Conservation (phyloP, 2,329 filamentous ascomycete species). For the Penicillium vulpinum region DNA sequence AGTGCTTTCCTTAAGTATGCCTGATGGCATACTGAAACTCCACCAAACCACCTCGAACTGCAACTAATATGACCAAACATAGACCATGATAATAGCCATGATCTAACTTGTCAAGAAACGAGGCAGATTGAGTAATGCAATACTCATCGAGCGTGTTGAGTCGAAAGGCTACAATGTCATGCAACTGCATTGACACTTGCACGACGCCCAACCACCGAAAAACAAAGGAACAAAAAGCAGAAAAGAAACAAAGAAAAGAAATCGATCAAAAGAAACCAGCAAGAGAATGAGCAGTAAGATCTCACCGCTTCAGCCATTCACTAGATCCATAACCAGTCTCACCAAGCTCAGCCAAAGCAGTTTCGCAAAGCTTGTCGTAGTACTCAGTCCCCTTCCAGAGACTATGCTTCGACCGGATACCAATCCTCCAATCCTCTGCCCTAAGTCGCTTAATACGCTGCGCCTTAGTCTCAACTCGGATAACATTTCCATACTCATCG, state of each 20-base stretch:
- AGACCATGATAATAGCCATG: background rate
- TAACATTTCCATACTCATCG: slow-evolving; percentile 18
- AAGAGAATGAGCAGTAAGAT: background rate
- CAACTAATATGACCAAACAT: background rate
- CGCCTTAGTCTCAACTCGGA: slow-evolving; percentile 34
- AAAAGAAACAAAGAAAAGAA: background rate
- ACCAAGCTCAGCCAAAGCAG: slow-evolving; percentile 38
- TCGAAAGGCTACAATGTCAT: background rate
- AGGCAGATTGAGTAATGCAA: background rate
- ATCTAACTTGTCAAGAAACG: background rate
- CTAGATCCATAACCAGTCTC: background rate
- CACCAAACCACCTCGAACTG: background rate
- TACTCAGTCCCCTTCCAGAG: slow-evolving; percentile 41
- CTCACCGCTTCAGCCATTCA: background rate
- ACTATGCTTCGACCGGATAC: slow-evolving; percentile 32
- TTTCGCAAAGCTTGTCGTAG: slow-evolving; percentile 39
- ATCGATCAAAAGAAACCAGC: background rate
- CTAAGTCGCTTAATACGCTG: slow-evolving; percentile 38
- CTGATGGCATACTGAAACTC: background rate
- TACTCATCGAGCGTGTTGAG: too few relatives aligned
- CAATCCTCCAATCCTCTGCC: slow-evolving; percentile 40
- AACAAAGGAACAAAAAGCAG: background rate
- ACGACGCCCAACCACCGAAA: background rate
- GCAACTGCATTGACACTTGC: background rate
- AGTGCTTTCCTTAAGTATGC: background rate